phyloP scores from a whole-genome alignment of 805 yeast species.

The Candida andamanensis region DNA sequence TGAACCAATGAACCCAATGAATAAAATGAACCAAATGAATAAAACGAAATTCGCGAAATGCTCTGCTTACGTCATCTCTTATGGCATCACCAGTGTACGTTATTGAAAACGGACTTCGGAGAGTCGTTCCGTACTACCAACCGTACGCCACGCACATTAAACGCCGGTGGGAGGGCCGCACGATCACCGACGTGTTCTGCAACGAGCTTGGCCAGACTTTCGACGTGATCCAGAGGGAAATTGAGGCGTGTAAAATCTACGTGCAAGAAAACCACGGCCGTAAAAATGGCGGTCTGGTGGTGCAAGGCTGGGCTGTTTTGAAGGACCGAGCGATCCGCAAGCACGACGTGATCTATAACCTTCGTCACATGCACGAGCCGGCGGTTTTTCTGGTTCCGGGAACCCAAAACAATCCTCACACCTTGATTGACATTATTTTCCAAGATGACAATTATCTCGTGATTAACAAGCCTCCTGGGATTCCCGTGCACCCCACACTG shows the following conservation, averaged over 20 bases:
- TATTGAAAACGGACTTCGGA: slow-evolving; percentile 26
- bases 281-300: slow-evolving; percentile 10
- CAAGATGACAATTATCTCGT: slow-evolving; percentile 37
- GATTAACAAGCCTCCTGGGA: slow-evolving; percentile 47
- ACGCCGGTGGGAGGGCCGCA: slow-evolving; percentile 32
- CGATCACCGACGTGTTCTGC: slow-evolving; percentile 25
- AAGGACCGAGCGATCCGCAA: slow-evolving; percentile 9
- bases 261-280: slow-evolving; percentile 19
- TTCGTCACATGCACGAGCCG: slow-evolving; percentile 44
- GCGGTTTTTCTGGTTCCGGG: slow-evolving; percentile 21
- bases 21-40: no score
- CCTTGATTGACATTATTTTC: slow-evolving; percentile 21
- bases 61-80: no score
- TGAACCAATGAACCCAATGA: no score
- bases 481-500: slow-evolving; percentile 52
- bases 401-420: slow-evolving; percentile 4
- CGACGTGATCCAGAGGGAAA: slow-evolving; percentile 19
- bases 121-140: slow-evolving; percentile 32
- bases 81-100: no score
- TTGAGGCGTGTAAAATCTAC: slow-evolving; percentile 21
- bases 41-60: no score
- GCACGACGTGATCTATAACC: slow-evolving; percentile 26
- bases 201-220: slow-evolving; percentile 30
- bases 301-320: slow-evolving; percentile 19
- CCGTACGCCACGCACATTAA: slow-evolving; percentile 30